A percentile compares a stretch with the other conserved stretches of the same genome.
Evolutionary conservation across 768 basidiomycete genomes (phyloP).

Genomic region (Udeniomyces megalosporus): DNA sequence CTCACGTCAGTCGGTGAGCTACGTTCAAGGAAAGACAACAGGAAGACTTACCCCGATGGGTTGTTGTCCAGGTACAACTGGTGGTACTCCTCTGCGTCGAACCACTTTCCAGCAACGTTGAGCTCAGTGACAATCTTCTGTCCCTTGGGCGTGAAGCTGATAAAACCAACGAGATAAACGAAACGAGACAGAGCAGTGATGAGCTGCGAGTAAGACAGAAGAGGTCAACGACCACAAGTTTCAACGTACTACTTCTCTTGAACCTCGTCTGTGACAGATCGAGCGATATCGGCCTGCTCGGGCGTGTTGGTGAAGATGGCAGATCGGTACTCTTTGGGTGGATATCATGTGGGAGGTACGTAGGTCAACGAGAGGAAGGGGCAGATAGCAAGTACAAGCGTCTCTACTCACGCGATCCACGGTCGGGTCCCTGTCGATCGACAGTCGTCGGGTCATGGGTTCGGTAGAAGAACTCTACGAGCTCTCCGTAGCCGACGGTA

Average conservation of each 20-base stretch:
- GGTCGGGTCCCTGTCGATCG: slow-evolving; percentile 31
- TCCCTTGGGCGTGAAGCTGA: slow-evolving; percentile 37
- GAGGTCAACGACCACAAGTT: slow-evolving; percentile 20
- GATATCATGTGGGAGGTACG: slow-evolving; percentile 30
- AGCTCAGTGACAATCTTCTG: slow-evolving; percentile 67
- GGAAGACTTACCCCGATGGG: neutral
- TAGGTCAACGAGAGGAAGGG: slow-evolving; percentile 32
- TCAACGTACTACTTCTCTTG: slow-evolving; percentile 58
- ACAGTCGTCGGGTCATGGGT: slow-evolving; percentile 81
- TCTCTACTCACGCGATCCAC: slow-evolving; percentile 58
- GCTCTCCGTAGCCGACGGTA: slow-evolving; percentile 61
- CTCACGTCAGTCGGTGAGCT: slow-evolving; percentile 35
- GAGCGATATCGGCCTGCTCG: slow-evolving; percentile 56
- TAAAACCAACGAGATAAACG: neutral
- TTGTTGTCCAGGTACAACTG: slow-evolving; percentile 39
- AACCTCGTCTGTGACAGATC: slow-evolving; percentile 62
- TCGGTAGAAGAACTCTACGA: slow-evolving; percentile 83
- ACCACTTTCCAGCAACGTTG: slow-evolving; percentile 55
- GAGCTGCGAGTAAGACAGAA: slow-evolving; percentile 41
- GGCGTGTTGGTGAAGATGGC: slow-evolving; percentile 66
- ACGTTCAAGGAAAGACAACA: too few species aligned
- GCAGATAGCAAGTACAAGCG: neutral
- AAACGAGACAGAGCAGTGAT: neutral
- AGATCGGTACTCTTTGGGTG: slow-evolving; percentile 77
- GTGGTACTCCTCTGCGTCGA: slow-evolving; percentile 33